These are phyloP conservation scores for Lentinula detonsa DNA, from an alignment of 768 basidiomycete species.

Conservation along the genomic window DNA sequence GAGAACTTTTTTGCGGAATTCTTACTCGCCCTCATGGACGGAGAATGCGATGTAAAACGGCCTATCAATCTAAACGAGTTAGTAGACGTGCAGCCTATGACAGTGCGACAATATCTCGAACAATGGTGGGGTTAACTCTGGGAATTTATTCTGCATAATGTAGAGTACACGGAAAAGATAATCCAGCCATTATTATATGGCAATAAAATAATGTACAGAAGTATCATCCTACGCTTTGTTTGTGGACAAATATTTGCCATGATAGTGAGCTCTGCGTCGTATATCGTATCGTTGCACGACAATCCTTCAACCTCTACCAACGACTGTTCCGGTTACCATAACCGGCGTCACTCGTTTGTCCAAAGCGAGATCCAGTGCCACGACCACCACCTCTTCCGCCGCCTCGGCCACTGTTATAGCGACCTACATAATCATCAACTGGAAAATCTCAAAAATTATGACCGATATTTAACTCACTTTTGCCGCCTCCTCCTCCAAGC, in stretches of 20 bases:
- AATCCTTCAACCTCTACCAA: not conserved
- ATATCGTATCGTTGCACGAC: not conserved
- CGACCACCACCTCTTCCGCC: constrained; percentile 5
- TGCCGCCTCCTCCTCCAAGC: constrained; percentile 5
- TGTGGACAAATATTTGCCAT: too few relatives aligned
- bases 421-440: not conserved
- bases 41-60: not conserved
- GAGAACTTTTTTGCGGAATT: not conserved
- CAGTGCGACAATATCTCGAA: not conserved
- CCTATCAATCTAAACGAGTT: not conserved
- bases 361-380: not conserved
- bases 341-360: not conserved
- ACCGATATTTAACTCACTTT: not conserved
- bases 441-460: not conserved
- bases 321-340: not conserved
- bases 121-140: constrained; percentile 1
- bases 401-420: not conserved
- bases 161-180: too few relatives aligned
- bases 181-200: too few relatives aligned
- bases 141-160: too few relatives aligned
- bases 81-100: constrained; percentile 1
- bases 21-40: not conserved
- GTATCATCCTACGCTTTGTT: too few relatives aligned
- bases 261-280: too few relatives aligned
- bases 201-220: too few relatives aligned